Base-by-base conservation (phyloP, 2,329 filamentous ascomycete genomes). In the Ceratocystis alfenasii region DNA sequence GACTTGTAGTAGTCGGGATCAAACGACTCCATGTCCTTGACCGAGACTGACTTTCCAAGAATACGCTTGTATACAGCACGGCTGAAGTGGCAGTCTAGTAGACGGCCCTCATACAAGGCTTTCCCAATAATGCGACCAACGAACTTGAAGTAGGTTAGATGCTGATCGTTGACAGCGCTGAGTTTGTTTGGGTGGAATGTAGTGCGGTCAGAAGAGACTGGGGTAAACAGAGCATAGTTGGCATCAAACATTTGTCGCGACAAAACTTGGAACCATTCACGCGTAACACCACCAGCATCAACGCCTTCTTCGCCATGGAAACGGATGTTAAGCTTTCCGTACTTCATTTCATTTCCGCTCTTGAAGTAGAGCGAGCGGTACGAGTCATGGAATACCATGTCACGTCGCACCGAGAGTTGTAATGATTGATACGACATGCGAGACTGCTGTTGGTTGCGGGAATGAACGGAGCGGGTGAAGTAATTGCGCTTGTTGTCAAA, bases 401-500 rank as follows among this genome's bases (percentile, higher is more conserved):
- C 90, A 72, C 94, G 89, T 67, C 95, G 89, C 67, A 99, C 89
- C 67, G 87, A 87, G 60, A 99, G 83, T 75, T 96, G 91, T 63
- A 99, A 80, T 25, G 84, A 75, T 55, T 90, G 88, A 72, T 80
- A 83, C 6, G 87, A 81, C 64, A 89, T 85, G 55, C 91, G 86
- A 68, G 81, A 20, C 71, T 90, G 86, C 65, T 83, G 83, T 63
- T 88, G 84, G 59, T 83, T 84, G 68, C 81, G 79, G 50, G 79
- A 77, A 75, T 99, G 94, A 10, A 99, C 87, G 72, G 90, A 92
- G 68, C 94, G 88, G 74, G 86, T 96, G 80, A 99, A 99, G 81
- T 95, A 99, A 77, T 95, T 97, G 72, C 94, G 91, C 80, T 99
- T 99, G 79, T 99, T 99, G 78, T 99, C 94, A 72, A 99, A 99